Conservation (phyloP, 2,329 filamentous ascomycete genomes). For the Didymella pinodella region DNA sequence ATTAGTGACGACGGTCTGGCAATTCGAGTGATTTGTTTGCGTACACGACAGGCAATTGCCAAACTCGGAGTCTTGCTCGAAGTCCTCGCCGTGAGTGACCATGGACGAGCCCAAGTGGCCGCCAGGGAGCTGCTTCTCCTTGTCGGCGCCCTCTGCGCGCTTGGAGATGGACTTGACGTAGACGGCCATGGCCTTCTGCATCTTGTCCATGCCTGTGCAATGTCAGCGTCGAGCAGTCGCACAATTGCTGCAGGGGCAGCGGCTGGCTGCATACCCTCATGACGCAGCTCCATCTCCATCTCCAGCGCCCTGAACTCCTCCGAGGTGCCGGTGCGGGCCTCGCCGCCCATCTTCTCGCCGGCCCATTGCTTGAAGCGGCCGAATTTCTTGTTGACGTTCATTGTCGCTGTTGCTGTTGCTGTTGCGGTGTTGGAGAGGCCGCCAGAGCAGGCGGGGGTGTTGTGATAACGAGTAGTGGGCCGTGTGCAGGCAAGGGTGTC, state of each 20-base stretch:
- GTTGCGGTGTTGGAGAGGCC: conserved; percentile 4
- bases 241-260: conserved; percentile 17
- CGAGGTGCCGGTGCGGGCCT: conserved; percentile 83
- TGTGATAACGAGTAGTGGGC: conserved; percentile 28
- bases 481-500: conserved; percentile 22
- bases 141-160: conserved; percentile 84
- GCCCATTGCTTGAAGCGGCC: conserved; percentile 98
- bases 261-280: conserved; percentile 71
- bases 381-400: conserved; percentile 84
- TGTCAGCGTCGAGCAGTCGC: conserved; percentile 15
- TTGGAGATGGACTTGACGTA: conserved; percentile 91
- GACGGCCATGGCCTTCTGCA: conserved; percentile 83
- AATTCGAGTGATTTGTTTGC: conserved; percentile 35
- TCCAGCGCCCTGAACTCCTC: conserved; percentile 93
- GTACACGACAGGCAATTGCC: conserved; percentile 81
- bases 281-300: conserved; percentile 85
- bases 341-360: conserved; percentile 92
- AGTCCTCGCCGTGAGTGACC: conserved; percentile 90
- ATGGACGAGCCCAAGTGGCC: conserved; percentile 84
- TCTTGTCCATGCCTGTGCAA: conserved; percentile 79
- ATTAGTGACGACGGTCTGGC: conserved; percentile 26
- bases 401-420: conserved; percentile 43
- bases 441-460: conserved; percentile 27
- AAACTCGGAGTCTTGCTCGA: conserved; percentile 88
- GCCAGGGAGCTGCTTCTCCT: conserved; percentile 83